Evolutionary conservation across 345 rosid species (phyloP), one percentile per base, ranked within the genome.

Genomic region (Iberis pinnata): DNA sequence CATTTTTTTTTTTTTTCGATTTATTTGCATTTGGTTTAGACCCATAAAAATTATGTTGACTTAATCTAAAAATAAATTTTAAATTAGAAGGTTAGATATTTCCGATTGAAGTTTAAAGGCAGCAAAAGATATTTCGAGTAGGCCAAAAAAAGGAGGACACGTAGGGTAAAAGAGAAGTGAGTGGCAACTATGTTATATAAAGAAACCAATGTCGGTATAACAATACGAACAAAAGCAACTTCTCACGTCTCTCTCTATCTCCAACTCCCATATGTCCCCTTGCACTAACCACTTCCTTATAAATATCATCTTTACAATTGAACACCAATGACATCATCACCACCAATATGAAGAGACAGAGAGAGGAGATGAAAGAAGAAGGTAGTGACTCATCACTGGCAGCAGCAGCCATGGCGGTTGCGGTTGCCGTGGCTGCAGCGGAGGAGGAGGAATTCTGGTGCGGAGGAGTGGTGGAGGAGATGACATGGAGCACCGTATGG

Each of bases 401-500:
- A 24, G 40, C 45, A 40, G 58, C 51, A 1, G 64, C 70, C 14
- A 58, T 58, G 70, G 65, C 54, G 20, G 70, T 59, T 43, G 70
- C 65, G 7, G 49, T 37, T 38, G 70, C 65, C 9, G 38, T 55
- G 2, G 70, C 20, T 0, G 31, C 26, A 26, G 69, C 9, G 2
- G 64, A 59, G 47, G 76, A 68, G 52, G 61, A 56, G 42, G 32
- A 35, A 16, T 65, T 65, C 72, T 61, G 62, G 41, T 25, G 53
- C 24, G 67, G 67, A 4, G 63, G 24, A 18, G 64, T 64, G 15
- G 78, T 64, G 66, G 83, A 80, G 67, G 74, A 77, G 67, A 73
- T 81, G 78, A 63, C 84, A 7, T 81, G 82, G 81, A 79, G 78
- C 10, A 61, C 68, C 11, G 51, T 61, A 17, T 75, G 84, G 78